phyloP scores from a whole-genome alignment of 257 asterid genomes.

The Solanum arcanum region DNA sequence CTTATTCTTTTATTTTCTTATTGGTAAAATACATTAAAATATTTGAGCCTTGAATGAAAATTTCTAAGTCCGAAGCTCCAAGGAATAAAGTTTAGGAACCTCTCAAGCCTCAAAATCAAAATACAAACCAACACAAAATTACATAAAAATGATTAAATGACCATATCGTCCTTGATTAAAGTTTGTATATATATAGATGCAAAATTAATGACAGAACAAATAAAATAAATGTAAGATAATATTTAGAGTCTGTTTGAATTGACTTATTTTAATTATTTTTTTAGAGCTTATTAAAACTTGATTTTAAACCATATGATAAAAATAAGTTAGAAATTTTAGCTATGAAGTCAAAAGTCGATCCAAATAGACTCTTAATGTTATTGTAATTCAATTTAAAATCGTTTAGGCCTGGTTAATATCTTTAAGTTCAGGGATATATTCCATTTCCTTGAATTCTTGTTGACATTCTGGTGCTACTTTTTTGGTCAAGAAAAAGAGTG shows the following conservation, averaged over 20 bases:
- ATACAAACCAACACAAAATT: neutral
- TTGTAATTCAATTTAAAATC: neutral
- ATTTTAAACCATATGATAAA: neutral
- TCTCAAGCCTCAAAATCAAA: neutral
- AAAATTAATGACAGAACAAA: neutral
- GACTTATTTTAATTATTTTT: too few relatives aligned
- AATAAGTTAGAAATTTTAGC: neutral
- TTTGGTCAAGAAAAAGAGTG: constrained; percentile 38
- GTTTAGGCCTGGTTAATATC: neutral
- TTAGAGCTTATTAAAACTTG: too few relatives aligned
- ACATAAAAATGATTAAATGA: neutral
- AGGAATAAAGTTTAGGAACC: neutral
- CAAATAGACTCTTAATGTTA: neutral
- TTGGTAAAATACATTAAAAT: neutral
- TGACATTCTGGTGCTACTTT: constrained; percentile 17
- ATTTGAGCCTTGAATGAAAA: neutral
- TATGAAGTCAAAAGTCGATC: neutral
- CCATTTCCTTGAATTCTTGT: constrained; percentile 17
- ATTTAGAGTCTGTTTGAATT: neutral
- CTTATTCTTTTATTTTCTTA: neutral
- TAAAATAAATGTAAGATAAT: neutral
- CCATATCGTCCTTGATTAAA: neutral
- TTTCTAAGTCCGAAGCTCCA: neutral
- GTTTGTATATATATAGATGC: neutral
- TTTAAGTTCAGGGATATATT: constrained; percentile 3